Base-by-base conservation (phyloP, 169 alveolate genomes). In the Plasmodium chabaudi region DNA sequence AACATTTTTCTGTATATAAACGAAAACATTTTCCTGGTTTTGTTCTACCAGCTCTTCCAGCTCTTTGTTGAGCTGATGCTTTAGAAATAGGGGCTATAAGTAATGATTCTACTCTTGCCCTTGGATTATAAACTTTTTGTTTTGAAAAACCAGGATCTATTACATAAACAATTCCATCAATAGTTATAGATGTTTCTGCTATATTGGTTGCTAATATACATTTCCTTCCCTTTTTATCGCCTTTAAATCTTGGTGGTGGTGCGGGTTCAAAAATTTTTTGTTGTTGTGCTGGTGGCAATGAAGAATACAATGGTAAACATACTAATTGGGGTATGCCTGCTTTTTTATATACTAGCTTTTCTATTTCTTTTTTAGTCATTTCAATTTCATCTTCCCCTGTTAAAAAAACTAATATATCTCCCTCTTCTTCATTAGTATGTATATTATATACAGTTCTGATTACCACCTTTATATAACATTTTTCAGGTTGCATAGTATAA, bases 31-130 rank as follows among this genome's bases (percentile, higher is more conserved):
- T 99, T 23, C 99, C 99, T 1, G 99, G 99, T 70, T 97, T 94
- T 15, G 99, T 99, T 86, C 99, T 92, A 0, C 99, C 99, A 9
- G 99, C 99, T 86, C 99, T 94, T 47, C 99, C 99, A 6, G 99
- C 98, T 91, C 99, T 94, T 90, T 99, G 99, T 92, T 98, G 98
- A 0, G 99, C 99, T 51, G 99, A 96, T 34, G 99, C 99, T 92
- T 98, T 96, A 39, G 99, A 96, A 59, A 99, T 98, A 1, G 99
- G 99, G 23, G 99, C 96, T 21, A 98, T 99, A 47, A 98, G 94
- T 47, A 99, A 95, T 49, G 99, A 95, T 93, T 99, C 99, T 19
- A 98, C 98, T 87, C 99, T 94, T 23, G 98, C 96, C 71, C 99
- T 94, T 9, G 99, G 99, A 87, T 99, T 98, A 95, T 97, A 99